Evolutionary conservation across 768 basidiomycete genomes (phyloP).

Genomic region (Rhodosporidiobolus sp.): DNA sequence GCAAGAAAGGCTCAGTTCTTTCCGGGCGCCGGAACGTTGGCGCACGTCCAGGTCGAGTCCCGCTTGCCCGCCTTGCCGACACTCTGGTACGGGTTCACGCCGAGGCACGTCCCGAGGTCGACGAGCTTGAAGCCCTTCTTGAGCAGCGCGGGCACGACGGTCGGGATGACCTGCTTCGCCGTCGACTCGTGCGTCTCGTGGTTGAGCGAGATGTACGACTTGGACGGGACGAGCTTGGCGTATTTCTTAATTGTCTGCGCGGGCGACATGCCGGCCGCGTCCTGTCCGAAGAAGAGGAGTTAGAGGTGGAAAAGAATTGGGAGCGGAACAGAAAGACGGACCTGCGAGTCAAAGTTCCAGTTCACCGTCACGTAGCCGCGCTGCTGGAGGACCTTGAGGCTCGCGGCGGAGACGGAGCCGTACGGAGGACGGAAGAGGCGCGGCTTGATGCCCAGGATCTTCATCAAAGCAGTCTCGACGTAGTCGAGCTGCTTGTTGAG

Average conservation of each 20-base stretch:
- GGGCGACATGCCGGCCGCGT: constrained; percentile 21
- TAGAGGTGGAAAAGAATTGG: no score
- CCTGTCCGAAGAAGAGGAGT: no score
- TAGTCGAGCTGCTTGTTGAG: constrained; percentile 39
- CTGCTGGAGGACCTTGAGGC: constrained; percentile 23
- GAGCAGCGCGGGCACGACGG: constrained; percentile 24
- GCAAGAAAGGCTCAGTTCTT: background rate
- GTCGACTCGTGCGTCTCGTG: constrained; percentile 38
- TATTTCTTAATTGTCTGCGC: constrained; percentile 28
- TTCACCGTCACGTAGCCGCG: constrained; percentile 39
- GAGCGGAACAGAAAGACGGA: no score
- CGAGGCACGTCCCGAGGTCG: constrained; percentile 39
- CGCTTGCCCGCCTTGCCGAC: constrained; percentile 22
- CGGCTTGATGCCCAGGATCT: constrained; percentile 44
- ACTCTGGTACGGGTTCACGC: constrained; percentile 32
- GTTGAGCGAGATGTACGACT: constrained; percentile 40
- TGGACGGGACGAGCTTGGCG: constrained; percentile 23
- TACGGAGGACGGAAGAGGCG: constrained; percentile 43
- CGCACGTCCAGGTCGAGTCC: constrained; percentile 36
- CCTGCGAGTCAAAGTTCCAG: constrained; percentile 43
- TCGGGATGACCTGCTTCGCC: constrained; percentile 28
- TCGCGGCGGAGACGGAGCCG: constrained; percentile 18
- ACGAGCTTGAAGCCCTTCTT: constrained; percentile 40
- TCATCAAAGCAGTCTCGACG: constrained; percentile 41
- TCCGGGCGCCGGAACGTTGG: background rate